A percentile compares a stretch with the other conserved stretches of the same genome.
Evolutionary conservation across 2,329 filamentous ascomycete genomes (phyloP).

Genomic region (Rutstroemia sp.): DNA sequence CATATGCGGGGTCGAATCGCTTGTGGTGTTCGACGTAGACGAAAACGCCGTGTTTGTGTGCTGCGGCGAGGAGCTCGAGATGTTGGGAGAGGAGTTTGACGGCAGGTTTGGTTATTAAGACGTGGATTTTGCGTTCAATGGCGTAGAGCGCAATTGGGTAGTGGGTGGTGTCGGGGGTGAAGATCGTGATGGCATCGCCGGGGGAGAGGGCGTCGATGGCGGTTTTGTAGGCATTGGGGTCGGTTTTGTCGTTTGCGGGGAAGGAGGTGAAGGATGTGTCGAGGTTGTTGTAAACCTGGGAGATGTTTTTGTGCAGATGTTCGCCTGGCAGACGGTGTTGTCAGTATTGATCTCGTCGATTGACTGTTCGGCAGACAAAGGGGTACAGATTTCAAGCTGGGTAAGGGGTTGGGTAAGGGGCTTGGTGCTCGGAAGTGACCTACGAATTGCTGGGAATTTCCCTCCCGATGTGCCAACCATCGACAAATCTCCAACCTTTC

Average conservation of each 20-base stretch:
- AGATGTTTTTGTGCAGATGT: constrained; percentile 83
- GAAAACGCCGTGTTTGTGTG: constrained; percentile 69
- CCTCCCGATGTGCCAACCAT: constrained; percentile 87
- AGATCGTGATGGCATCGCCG: constrained; percentile 89
- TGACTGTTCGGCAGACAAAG: too few relatives aligned
- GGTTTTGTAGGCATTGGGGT: constrained; percentile 77
- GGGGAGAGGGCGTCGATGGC: constrained; percentile 78
- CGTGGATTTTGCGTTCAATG: constrained; percentile 80
- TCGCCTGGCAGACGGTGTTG: constrained; percentile 45
- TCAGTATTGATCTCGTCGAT: too few relatives aligned
- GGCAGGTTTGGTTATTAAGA: constrained; percentile 89
- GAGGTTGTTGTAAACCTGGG: constrained; percentile 77
- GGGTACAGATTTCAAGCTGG: too few relatives aligned
- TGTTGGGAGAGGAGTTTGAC: constrained; percentile 80
- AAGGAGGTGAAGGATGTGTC: constrained; percentile 82
- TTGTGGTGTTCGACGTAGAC: constrained; percentile 97
- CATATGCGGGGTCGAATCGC: constrained; percentile 88
- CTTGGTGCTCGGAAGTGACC: constrained; percentile 27
- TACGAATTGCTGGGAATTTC: constrained; percentile 88
- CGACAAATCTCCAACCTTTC: constrained; percentile 76
- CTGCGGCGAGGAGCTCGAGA: constrained; percentile 64
- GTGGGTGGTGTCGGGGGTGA: constrained; percentile 90
- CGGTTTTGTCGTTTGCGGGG: constrained; percentile 63
- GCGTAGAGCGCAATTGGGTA: constrained; percentile 89
- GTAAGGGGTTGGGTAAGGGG: too few relatives aligned